Conservation (phyloP, 164 flowering plant species). For the Taxillus chinensis region DNA sequence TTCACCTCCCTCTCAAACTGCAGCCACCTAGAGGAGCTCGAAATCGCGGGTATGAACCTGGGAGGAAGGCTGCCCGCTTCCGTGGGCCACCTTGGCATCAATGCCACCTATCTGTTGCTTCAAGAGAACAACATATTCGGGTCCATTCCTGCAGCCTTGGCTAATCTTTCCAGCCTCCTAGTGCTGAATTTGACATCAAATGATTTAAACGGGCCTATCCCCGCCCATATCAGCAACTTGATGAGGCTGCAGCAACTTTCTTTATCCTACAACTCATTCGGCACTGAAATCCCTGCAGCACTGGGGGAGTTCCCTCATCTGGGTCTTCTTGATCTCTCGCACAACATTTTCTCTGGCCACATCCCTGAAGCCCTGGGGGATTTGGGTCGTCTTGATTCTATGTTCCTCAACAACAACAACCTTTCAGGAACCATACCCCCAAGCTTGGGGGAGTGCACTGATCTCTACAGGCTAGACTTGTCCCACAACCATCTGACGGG, state of each 20-base stretch:
- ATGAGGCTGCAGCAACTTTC: slow-evolving; percentile 26
- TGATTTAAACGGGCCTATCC: slow-evolving; percentile 21
- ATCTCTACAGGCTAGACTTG: slow-evolving; percentile 38
- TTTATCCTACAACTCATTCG: slow-evolving; percentile 34
- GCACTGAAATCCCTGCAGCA: slow-evolving; percentile 25
- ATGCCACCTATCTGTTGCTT: slow-evolving; percentile 13
- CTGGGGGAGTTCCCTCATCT: slow-evolving; percentile 24
- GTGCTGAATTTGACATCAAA: slow-evolving; percentile 32
- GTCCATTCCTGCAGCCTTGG: slow-evolving; percentile 28
- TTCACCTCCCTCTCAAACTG: slow-evolving; percentile 38
- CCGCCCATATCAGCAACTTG: slow-evolving; percentile 19
- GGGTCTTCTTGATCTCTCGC: slow-evolving; percentile 44
- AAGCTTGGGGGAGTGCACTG: slow-evolving; percentile 29
- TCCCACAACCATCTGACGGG: slow-evolving; percentile 47
- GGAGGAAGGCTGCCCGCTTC: slow-evolving; percentile 36
- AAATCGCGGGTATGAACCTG: slow-evolving; percentile 36
- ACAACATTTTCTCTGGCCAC: slow-evolving; percentile 32
- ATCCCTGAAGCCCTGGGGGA: slow-evolving; percentile 39
- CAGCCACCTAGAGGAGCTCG: slow-evolving; percentile 23
- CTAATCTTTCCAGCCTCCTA: slow-evolving; percentile 21
- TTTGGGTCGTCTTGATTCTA: slow-evolving; percentile 15
- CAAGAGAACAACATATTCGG: slow-evolving; percentile 39
- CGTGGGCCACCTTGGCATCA: slow-evolving; percentile 17
- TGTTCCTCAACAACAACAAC: slow-evolving; percentile 42
- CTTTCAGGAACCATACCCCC: slow-evolving; percentile 46